Conservation (phyloP, 495 filamentous ascomycete genomes). For the Clohesyomyces aquaticus region DNA sequence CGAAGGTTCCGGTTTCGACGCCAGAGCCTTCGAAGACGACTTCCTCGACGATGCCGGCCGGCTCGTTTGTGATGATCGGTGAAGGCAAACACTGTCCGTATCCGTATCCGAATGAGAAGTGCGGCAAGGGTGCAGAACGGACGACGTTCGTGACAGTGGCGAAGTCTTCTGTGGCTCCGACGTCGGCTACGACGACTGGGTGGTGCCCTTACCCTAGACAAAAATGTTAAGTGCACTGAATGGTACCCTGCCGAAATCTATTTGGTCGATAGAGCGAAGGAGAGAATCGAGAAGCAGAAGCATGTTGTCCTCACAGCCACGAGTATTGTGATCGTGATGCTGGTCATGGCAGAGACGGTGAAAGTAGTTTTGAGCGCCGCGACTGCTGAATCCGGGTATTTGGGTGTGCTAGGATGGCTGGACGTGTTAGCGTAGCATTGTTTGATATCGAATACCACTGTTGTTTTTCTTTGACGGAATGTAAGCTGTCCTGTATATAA, state of each 20-base stretch:
- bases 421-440: not conserved
- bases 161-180: not conserved
- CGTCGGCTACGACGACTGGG: not conserved
- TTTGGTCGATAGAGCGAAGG: not conserved
- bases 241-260: not conserved
- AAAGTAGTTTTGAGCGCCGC: not conserved
- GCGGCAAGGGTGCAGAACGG: not conserved
- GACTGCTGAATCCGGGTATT: no score
- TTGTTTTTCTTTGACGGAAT: no score
- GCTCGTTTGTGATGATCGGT: not conserved
- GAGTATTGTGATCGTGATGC: not conserved
- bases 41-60: not conserved
- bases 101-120: not conserved
- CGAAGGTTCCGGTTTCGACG: not conserved
- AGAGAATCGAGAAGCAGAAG: not conserved
- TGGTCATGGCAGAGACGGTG: not conserved
- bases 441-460: not conserved
- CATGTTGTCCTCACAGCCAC: not conserved
- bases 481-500: no score
- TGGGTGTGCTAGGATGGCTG: not conserved
- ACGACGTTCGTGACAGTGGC: not conserved
- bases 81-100: not conserved
- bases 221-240: conserved; percentile 6
- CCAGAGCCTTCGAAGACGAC: no score
- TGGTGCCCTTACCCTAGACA: conserved; percentile 6